These are phyloP conservation scores for Prosopis cineraria DNA, from an alignment of 306 rosid species.

Conservation along the genomic window DNA sequence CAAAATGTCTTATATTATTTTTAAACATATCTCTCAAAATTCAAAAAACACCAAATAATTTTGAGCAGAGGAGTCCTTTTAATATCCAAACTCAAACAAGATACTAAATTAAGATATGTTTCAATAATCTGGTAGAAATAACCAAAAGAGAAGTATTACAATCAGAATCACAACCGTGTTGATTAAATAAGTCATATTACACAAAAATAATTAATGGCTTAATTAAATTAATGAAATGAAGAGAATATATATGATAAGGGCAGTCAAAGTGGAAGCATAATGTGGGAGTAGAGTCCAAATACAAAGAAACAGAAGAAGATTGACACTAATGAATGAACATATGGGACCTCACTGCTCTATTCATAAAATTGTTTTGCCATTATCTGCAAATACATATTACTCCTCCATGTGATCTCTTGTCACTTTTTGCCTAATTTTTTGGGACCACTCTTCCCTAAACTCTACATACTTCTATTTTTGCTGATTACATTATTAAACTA, in stretches of 20 bases:
- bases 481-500: too few species aligned
- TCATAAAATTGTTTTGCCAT: neutral
- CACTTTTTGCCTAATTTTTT: neutral
- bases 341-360: slow-evolving; percentile 15
- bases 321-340: neutral
- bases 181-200: neutral
- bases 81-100: neutral
- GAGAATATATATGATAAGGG: neutral
- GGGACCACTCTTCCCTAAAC: neutral
- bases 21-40: too few species aligned
- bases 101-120: neutral
- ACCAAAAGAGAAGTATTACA: too few species aligned
- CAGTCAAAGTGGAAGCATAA: neutral
- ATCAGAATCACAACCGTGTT: too few species aligned
- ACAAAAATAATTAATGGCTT: neutral
- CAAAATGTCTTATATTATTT: too few species aligned
- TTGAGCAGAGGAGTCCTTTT: too few species aligned
- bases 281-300: neutral
- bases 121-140: neutral
- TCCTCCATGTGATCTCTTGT: slow-evolving; percentile 16
- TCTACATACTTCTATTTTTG: too few species aligned
- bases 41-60: too few species aligned
- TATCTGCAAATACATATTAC: neutral
- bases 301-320: neutral
- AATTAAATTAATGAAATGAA: too few species aligned